These are phyloP conservation scores for Nymphaea thermarum DNA, from an alignment of 164 flowering plant species.

Conservation along the genomic window DNA sequence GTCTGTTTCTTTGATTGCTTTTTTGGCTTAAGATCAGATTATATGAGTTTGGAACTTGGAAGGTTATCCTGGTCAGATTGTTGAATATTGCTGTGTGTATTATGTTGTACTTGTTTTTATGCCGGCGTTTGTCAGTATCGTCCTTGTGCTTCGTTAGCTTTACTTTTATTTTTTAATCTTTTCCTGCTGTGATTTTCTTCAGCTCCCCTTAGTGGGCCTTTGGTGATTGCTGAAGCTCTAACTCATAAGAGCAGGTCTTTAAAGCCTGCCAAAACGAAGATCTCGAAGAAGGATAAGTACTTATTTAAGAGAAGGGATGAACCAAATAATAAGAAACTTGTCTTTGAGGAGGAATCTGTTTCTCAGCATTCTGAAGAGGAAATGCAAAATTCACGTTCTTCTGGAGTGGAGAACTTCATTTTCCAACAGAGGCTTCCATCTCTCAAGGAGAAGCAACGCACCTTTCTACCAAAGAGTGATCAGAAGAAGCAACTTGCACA, in stretches of 20 bases:
- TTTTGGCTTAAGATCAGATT: no score
- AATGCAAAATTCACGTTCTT: background rate
- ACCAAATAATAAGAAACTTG: constrained; percentile 10
- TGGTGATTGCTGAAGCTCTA: constrained; percentile 79
- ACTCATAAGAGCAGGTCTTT: constrained; percentile 42
- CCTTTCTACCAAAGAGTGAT: constrained; percentile 13
- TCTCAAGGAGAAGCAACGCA: constrained; percentile 8
- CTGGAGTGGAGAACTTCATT: constrained; percentile 16
- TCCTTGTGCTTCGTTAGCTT: background rate
- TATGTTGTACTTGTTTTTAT: no score
- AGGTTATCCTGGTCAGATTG: no score
- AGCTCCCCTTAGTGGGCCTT: constrained; percentile 96
- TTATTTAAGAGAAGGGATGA: constrained; percentile 76
- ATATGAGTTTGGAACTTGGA: no score
- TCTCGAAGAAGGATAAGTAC: constrained; percentile 59
- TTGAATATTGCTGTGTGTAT: no score
- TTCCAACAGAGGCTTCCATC: constrained; percentile 44
- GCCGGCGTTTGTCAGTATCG: no score
- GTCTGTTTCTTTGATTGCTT: no score
- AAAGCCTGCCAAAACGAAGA: constrained; percentile 54
- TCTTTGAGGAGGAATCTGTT: background rate
- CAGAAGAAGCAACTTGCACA: background rate
- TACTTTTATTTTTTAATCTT: background rate
- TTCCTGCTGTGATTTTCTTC: constrained; percentile 7
- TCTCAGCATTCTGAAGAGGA: constrained; percentile 21